Evolutionary conservation across 2,329 filamentous ascomycete genomes (phyloP).

Genomic region (Aspergillus uvarum): DNA sequence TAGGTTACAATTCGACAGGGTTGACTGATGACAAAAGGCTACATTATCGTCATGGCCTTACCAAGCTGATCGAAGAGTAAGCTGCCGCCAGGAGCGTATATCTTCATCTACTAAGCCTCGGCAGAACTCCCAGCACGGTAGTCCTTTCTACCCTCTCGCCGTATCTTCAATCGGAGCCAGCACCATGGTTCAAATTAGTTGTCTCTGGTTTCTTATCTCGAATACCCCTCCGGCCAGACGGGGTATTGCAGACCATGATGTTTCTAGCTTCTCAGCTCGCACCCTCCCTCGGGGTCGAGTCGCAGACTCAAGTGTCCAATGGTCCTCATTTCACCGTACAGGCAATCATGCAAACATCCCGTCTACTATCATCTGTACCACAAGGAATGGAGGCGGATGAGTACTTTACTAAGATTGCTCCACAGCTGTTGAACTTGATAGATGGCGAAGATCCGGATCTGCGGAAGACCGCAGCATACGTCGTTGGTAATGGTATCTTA

Average conservation of each 20-base stretch:
- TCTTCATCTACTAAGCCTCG: slow-evolving; percentile 18
- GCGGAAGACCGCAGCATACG: slow-evolving; percentile 44
- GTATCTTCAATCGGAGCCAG: slow-evolving; percentile 38
- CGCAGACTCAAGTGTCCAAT: slow-evolving; percentile 28
- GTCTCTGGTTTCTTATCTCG: slow-evolving; percentile 40
- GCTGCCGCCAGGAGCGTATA: slow-evolving; percentile 11
- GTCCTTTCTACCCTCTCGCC: slow-evolving; percentile 39
- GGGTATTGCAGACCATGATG: slow-evolving; percentile 44
- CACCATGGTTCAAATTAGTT: slow-evolving; percentile 40
- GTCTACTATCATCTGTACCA: slow-evolving; percentile 44
- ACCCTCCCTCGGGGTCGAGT: slow-evolving; percentile 38
- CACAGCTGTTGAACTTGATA: slow-evolving; percentile 41
- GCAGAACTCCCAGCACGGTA: slow-evolving; percentile 37
- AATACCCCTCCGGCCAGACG: slow-evolving; percentile 41
- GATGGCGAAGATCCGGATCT: slow-evolving; percentile 43
- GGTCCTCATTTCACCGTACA: slow-evolving; percentile 45
- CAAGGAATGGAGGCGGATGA: slow-evolving; percentile 33
- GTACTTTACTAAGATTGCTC: slow-evolving; percentile 42
- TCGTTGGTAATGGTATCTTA: slow-evolving; percentile 45
- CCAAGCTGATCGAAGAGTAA: slow-evolving; percentile 36
- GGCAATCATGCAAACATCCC: slow-evolving; percentile 46
- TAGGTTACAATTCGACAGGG: slow-evolving; percentile 38
- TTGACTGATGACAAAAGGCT: slow-evolving; percentile 16
- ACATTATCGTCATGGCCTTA: slow-evolving; percentile 25
- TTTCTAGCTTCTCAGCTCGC: slow-evolving; percentile 46